Base-by-base conservation (phyloP, 495 filamentous ascomycete species). In the Penicillium alfredii region DNA sequence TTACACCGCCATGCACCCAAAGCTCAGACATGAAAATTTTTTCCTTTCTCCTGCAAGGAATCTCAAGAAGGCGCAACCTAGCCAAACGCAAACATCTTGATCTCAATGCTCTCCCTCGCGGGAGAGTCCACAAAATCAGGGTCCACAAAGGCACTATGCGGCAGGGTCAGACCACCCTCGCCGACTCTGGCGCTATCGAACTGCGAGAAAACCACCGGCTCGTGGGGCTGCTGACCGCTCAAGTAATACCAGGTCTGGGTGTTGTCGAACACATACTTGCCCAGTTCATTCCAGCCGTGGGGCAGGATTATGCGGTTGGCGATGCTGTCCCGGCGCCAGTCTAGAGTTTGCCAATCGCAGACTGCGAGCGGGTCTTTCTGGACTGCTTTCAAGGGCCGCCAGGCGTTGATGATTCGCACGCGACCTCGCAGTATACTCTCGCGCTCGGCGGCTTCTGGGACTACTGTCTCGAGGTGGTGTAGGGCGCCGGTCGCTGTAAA, bases 381-480 rank as follows among this genome's bases (percentile, higher is more conserved):
- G 14, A 78, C 62, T 1, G 61, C 65, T 49, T 69, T 69, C 47
- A 82, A 74, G 0, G 78, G 78, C 4, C 78, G 70, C 79, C 77
- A 81, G 32, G 81, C 76, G 41, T 81, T 80, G 56, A 81, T 76
- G 56, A 78, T 74, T 51, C 79, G 66, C 23, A 73, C 71, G 1
- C 76, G 71, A 11, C 67, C 62, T 38, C 71, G 54, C 4, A 78
- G 44, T 1, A 78, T 63, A 45, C 61, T 53, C 6, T 72, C 65
- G 1, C 72, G 71, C 44, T 81, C 74, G 10, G 69, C 64, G 13
- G 13, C 16, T 8, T 40, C 40, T 2, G 29, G 33, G 19, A 48
- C 18, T 19, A 38, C 25, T 6, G 33, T 33, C n/a, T 29, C 24
- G 6, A 53, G 29, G 3, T 47, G 24, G 24, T 33, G 42, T 12